Evolutionary conservation across 129 eudicot species (phyloP).

Genomic region (Heracleum sosnowskyi): DNA sequence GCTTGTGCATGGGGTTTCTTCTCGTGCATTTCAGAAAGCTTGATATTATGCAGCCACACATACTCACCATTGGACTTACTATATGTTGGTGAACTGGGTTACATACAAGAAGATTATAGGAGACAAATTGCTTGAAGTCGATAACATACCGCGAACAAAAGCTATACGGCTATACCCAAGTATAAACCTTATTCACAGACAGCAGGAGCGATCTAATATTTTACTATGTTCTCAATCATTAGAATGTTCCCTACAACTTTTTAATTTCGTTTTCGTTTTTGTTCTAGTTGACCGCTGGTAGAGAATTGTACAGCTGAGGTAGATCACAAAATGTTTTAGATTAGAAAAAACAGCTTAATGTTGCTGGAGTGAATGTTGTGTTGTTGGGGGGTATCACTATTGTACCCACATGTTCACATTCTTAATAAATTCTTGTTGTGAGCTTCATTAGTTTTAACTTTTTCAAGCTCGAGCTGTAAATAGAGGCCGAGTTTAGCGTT

Average conservation of each 20-base stretch:
- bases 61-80: conserved; percentile 7
- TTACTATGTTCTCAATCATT: neutral
- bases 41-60: conserved; percentile 18
- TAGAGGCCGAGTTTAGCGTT: neutral
- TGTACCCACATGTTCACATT: neutral
- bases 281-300: neutral
- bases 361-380: conserved; percentile 18
- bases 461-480: too few relatives aligned
- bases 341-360: conserved; percentile 6
- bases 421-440: conserved; percentile 12
- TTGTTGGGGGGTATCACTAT: neutral
- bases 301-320: conserved; percentile 31
- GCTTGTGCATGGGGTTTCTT: conserved; percentile 87
- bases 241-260: neutral
- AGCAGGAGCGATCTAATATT: conserved; percentile 12
- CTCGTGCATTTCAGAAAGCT: conserved; percentile 89
- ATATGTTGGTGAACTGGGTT: conserved; percentile 10
- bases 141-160: neutral
- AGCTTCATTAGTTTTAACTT: neutral
- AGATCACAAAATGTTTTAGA: conserved; percentile 25
- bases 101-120: neutral
- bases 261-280: neutral
- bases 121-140: conserved; percentile 7
- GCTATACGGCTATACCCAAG: neutral
- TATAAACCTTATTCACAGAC: neutral